phyloP scores from a whole-genome alignment of 192 early-diverging fungal species.

The Rhizophagus sp. region DNA sequence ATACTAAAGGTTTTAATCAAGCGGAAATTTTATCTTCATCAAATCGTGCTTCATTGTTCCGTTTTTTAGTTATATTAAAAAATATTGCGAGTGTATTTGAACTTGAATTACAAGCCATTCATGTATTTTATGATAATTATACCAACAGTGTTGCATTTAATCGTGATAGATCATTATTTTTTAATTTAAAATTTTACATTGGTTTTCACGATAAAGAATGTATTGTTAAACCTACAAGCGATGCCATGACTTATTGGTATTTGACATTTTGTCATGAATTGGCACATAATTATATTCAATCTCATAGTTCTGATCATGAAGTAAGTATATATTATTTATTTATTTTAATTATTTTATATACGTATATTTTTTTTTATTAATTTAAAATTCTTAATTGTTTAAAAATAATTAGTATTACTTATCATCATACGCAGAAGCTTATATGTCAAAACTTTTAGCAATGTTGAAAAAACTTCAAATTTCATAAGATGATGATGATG shows the following conservation, averaged over 20 bases:
- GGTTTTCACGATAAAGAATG: slow-evolving; percentile 57
- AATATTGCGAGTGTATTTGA: slow-evolving; percentile 62
- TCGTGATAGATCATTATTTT: slow-evolving; percentile 71
- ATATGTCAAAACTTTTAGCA: not conserved
- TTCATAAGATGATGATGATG: too few species aligned
- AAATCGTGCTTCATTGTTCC: slow-evolving; percentile 28
- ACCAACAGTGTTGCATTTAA: slow-evolving; percentile 83
- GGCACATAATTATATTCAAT: slow-evolving; percentile 69
- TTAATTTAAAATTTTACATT: slow-evolving; percentile 80
- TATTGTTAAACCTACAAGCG: slow-evolving; percentile 24
- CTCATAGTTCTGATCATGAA: slow-evolving; percentile 75
- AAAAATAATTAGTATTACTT: not conserved
- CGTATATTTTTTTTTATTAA: too few species aligned
- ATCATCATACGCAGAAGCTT: not conserved
- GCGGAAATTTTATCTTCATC: slow-evolving; percentile 39
- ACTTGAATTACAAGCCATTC: slow-evolving; percentile 53
- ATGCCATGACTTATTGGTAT: slow-evolving; percentile 77
- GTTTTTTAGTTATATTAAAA: slow-evolving; percentile 47
- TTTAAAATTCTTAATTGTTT: too few species aligned
- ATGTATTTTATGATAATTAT: slow-evolving; percentile 75
- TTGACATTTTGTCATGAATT: slow-evolving; percentile 83
- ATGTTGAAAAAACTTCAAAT: too few species aligned
- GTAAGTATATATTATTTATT: slow-evolving; percentile 25
- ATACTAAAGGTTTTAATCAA: slow-evolving; percentile 37
- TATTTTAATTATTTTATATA: too few species aligned